Evolutionary conservation across 139 green algal species (phyloP).

Genomic region (Gonium pectorale): DNA sequence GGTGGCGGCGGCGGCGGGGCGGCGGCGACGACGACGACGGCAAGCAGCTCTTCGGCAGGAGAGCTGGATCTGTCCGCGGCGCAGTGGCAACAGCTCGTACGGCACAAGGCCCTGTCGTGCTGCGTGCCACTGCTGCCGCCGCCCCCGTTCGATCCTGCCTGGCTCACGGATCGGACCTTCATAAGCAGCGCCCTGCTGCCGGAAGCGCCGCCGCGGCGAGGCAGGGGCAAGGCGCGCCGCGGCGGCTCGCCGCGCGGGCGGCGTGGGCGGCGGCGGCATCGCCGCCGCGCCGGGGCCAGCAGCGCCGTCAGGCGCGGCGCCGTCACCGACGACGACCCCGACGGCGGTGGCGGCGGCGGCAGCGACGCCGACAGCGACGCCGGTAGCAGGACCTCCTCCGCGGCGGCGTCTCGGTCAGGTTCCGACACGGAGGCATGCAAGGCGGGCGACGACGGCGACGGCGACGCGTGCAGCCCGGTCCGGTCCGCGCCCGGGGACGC

Average conservation of each 20-base stretch:
- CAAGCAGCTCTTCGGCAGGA: neutral
- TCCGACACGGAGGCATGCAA: neutral
- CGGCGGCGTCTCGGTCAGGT: neutral
- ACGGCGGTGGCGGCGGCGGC: neutral
- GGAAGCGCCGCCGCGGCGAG: neutral
- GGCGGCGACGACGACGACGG: neutral
- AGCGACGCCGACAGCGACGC: neutral
- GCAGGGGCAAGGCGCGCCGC: neutral
- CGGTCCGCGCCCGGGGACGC: no score
- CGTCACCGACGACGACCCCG: neutral
- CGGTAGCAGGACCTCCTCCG: neutral
- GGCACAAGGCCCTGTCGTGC: conserved; percentile 25
- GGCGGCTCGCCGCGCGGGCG: neutral
- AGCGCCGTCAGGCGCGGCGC: neutral
- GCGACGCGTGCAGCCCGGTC: no score
- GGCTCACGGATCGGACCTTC: conserved; percentile 13
- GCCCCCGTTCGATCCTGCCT: conserved; percentile 24
- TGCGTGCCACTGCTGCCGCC: conserved; percentile 20
- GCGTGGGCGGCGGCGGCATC: neutral
- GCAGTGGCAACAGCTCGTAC: conserved; percentile 31
- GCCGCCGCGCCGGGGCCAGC: neutral
- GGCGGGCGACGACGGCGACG: neutral
- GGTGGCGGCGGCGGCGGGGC: neutral
- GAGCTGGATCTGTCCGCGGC: neutral
- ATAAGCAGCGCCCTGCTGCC: conserved; percentile 21